Evolutionary conservation across 1,284 basidiomycete species (phyloP).

Genomic region (Gymnopus androsaceus): DNA sequence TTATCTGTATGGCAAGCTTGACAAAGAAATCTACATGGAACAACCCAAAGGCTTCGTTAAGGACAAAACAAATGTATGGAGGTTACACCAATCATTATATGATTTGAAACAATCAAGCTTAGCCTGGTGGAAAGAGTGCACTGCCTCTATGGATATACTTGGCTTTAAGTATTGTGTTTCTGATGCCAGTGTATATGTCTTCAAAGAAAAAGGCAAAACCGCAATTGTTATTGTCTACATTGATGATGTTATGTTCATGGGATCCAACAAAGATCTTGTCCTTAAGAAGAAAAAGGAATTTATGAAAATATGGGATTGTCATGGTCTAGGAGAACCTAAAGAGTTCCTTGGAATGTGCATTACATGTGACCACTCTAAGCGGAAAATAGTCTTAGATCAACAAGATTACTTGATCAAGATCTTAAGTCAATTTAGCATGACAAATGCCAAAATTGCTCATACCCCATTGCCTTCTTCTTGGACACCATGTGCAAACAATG

Average conservation of each 20-base stretch:
- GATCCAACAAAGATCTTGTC: conserved; percentile 3
- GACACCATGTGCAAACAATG: too few relatives aligned
- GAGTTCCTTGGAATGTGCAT: conserved; percentile 29
- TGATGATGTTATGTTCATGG: conserved; percentile 25
- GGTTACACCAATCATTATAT: too few relatives aligned
- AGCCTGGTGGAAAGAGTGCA: conserved; percentile 33
- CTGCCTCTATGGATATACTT: conserved; percentile 22
- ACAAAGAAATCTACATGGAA: too few relatives aligned
- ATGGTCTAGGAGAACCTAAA: conserved; percentile 23
- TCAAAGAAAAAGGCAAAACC: conserved; percentile 13
- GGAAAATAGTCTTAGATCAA: conserved; percentile 11
- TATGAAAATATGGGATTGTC: conserved; percentile 28
- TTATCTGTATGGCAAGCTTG: too few relatives aligned
- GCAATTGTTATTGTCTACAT: conserved; percentile 26
- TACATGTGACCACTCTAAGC: background rate
- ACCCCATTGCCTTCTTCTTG: too few relatives aligned
- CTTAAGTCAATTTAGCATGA: conserved; percentile 6
- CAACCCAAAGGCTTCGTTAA: too few relatives aligned
- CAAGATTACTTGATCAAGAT: conserved; percentile 12
- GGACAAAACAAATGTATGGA: too few relatives aligned
- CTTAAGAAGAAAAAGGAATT: conserved; percentile 20
- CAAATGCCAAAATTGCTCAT: too few relatives aligned
- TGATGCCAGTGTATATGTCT: conserved; percentile 27
- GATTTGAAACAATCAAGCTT: conserved; percentile 34
- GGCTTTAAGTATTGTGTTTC: conserved; percentile 22